These are phyloP conservation scores for Neurospora sp. DNA, from an alignment of 495 filamentous ascomycete genomes.

Conservation along the genomic window DNA sequence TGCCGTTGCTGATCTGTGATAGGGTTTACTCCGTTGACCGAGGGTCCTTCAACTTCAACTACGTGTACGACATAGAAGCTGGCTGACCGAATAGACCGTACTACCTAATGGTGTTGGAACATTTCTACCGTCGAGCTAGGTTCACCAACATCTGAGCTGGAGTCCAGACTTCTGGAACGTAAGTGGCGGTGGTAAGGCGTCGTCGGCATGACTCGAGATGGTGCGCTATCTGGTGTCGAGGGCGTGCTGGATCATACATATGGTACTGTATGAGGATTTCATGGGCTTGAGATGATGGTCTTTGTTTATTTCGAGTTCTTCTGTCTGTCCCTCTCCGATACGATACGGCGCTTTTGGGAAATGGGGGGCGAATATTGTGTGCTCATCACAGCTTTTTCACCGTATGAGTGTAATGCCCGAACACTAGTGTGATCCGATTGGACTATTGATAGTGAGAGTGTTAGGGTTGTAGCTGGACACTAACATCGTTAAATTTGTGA, in stretches of 20 bases:
- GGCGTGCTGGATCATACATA: neutral
- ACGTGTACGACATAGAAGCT: no score
- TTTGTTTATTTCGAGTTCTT: neutral
- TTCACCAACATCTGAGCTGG: neutral
- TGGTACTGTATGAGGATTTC: neutral
- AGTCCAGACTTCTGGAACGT: neutral
- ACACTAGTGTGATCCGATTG: neutral
- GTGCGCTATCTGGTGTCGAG: neutral
- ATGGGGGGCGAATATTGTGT: neutral
- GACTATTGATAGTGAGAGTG: neutral
- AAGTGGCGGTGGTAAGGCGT: neutral
- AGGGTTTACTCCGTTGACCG: neutral
- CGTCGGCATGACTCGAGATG: neutral
- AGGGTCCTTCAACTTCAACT: neutral
- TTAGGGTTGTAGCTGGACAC: neutral
- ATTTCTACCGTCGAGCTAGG: neutral
- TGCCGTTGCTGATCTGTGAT: neutral
- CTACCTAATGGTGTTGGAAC: neutral
- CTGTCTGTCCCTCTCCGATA: neutral
- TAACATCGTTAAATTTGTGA: neutral
- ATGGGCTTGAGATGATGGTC: neutral
- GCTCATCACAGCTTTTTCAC: neutral
- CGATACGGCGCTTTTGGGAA: neutral
- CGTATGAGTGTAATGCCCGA: neutral
- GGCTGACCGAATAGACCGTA: no score